Conservation (phyloP, 495 filamentous ascomycete genomes). For the Rusavskia elegans region DNA sequence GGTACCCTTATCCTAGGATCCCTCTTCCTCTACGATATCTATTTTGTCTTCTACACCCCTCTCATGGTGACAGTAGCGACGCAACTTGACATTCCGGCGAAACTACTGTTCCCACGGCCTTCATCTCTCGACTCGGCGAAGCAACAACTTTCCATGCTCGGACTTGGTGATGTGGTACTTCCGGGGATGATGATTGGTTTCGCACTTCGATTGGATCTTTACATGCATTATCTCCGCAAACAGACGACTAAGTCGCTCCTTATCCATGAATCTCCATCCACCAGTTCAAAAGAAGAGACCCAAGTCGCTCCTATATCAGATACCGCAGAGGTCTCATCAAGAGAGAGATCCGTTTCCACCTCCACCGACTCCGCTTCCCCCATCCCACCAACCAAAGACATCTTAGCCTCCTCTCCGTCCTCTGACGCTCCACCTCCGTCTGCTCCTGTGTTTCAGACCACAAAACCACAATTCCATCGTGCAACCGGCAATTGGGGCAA, state of each 20-base stretch:
- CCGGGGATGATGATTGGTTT: constrained; percentile 84
- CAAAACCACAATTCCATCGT: constrained; percentile 41
- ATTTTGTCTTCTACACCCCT: constrained; percentile 94
- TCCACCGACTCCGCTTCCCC: too few relatives aligned
- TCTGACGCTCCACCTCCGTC: constrained; percentile 22
- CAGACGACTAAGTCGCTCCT: constrained; percentile 9
- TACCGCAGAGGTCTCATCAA: too few relatives aligned
- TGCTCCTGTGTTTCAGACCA: constrained; percentile 6
- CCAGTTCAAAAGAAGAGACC: too few relatives aligned
- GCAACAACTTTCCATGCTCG: constrained; percentile 60
- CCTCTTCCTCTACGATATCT: constrained; percentile 88
- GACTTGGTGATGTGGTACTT: constrained; percentile 86
- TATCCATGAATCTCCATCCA: not conserved
- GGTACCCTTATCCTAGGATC: constrained; percentile 61
- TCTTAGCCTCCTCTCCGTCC: not conserved
- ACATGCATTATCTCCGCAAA: constrained; percentile 57
- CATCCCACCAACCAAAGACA: not conserved
- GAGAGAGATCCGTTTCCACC: too few relatives aligned
- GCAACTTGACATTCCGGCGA: constrained; percentile 81
- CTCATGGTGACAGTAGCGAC: constrained; percentile 94
- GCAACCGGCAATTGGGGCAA: constrained; percentile 67
- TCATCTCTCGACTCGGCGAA: constrained; percentile 22
- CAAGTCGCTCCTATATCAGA: too few relatives aligned
- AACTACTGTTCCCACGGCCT: constrained; percentile 71
- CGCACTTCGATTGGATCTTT: constrained; percentile 81